These are phyloP conservation scores for Zygnema circumcarinatum DNA, from an alignment of 139 green algal genomes.

Conservation along the genomic window DNA sequence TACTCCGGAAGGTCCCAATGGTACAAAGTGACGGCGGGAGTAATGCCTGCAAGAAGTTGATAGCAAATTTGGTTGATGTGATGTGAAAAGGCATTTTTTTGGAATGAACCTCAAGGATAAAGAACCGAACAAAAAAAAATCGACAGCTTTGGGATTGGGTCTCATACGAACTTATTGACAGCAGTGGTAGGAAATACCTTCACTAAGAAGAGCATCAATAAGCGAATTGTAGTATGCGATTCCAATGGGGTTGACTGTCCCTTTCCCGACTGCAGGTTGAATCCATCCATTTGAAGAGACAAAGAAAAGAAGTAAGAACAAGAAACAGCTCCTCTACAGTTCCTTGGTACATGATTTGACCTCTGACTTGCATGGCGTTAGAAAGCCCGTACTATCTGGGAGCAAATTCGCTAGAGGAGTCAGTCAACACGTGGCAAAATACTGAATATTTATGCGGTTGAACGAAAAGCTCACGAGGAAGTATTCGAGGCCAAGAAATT, in stretches of 20 bases:
- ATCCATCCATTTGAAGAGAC: too few relatives aligned
- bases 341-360: too few relatives aligned
- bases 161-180: neutral
- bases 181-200: too few relatives aligned
- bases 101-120: neutral
- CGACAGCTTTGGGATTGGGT: neutral
- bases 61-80: too few relatives aligned
- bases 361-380: too few relatives aligned
- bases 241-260: neutral
- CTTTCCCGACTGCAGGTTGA: neutral
- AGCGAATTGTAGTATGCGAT: constrained; percentile 13
- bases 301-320: too few relatives aligned
- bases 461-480: constrained; percentile 59
- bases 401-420: too few relatives aligned
- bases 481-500: constrained; percentile 66
- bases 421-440: too few relatives aligned
- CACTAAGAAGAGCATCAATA: neutral
- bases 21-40: constrained; percentile 47
- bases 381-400: too few relatives aligned
- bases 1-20: constrained; percentile 42
- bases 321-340: too few relatives aligned
- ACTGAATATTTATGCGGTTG: too few relatives aligned
- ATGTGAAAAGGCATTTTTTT: neutral
- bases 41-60: constrained; percentile 15
- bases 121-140: too few relatives aligned